Evolutionary conservation across 139 green algal species (phyloP).

Genomic region (Micromonas pusilla): DNA sequence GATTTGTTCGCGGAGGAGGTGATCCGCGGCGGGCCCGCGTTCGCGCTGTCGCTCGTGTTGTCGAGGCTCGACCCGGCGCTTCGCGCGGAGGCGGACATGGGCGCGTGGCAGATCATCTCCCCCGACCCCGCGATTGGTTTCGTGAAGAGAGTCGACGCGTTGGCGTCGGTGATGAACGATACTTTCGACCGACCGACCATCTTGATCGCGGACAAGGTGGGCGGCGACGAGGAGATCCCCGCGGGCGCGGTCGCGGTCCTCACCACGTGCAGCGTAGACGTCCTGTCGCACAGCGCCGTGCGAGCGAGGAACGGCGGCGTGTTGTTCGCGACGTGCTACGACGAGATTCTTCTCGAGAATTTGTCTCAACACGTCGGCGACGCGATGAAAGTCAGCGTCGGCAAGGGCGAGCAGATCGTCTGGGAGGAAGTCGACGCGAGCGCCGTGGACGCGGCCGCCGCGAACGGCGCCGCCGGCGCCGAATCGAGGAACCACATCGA

Average conservation of each 20-base stretch:
- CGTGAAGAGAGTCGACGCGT: slow-evolving; percentile 61
- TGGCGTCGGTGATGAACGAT: slow-evolving; percentile 81
- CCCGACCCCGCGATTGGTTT: slow-evolving; percentile 55
- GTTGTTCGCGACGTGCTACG: slow-evolving; percentile 59
- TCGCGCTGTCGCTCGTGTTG: slow-evolving; percentile 68
- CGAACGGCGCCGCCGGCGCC: not conserved
- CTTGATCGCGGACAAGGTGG: slow-evolving; percentile 70
- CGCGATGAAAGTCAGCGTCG: slow-evolving; percentile 51
- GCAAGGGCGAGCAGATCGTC: slow-evolving; percentile 62
- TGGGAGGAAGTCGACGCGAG: slow-evolving; percentile 47
- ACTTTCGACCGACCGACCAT: slow-evolving; percentile 74
- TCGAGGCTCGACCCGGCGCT: slow-evolving; percentile 63
- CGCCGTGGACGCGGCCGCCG: not conserved
- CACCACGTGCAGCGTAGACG: slow-evolving; percentile 75
- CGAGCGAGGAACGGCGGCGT: slow-evolving; percentile 82
- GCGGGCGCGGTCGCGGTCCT: slow-evolving; percentile 78
- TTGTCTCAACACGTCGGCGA: slow-evolving; percentile 27
- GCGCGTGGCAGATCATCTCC: slow-evolving; percentile 86
- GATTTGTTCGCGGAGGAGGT: slow-evolving; percentile 91
- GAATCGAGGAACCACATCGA: not conserved
- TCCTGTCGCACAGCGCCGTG: slow-evolving; percentile 83
- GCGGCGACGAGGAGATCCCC: slow-evolving; percentile 89
- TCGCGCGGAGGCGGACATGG: slow-evolving; percentile 70
- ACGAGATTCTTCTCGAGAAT: slow-evolving; percentile 45
- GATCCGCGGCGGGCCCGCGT: slow-evolving; percentile 81